Base-by-base conservation (phyloP, 2,329 filamentous ascomycete genomes). In the Fusarium tanahbumbuense region DNA sequence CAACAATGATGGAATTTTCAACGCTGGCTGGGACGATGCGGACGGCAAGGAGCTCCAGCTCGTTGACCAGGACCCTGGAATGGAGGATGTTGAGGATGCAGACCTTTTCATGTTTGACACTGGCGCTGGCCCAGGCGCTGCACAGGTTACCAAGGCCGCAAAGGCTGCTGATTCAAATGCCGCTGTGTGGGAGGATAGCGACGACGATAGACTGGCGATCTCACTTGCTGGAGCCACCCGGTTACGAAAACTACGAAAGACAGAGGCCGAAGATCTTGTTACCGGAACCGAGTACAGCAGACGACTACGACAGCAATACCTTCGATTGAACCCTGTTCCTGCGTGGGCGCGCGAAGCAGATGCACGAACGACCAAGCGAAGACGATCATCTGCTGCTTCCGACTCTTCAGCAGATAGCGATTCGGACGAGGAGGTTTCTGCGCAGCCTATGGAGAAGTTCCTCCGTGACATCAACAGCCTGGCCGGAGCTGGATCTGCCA, bases 101-200 rank as follows among this genome's bases (percentile, higher is more conserved):
- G 92, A 95, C 80, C 86, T 97, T 47, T 97, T 97, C 82, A 92
- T 94, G 80, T 86, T 95, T 68, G 94, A 98, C 78, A 87, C 91
- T 2, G 89, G 88, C 42, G 83, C 85, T 25, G 81, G 82, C 2
- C 20, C 63, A 23, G 80, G 81, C 23, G 73, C 74, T n/a, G 78
- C 81, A 28, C 74, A 79, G 13, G 56, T 73, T 12, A 58, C 76
- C 8, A 77, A 80, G 37, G 54, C 76, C 20, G 34, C 68, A 44
- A 71, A 74, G 22, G 64, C 74, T 25, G 65, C 67, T 28, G 73
- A 76, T 18, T 75, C 68, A 48, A 83, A 86, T 44, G 83, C 84
- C 22, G 86, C 91, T 5, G 92, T 89, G 2, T 99, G 96, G 96
- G 90, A 94, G 73, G 96, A 99, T 78, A 98, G 94, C 79, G 96